Percentiles rank a stretch among this genome's conserved stretches.
Evolutionary conservation across 2,329 filamentous ascomycete genomes (phyloP).

Genomic region (Monosporascus sp.): DNA sequence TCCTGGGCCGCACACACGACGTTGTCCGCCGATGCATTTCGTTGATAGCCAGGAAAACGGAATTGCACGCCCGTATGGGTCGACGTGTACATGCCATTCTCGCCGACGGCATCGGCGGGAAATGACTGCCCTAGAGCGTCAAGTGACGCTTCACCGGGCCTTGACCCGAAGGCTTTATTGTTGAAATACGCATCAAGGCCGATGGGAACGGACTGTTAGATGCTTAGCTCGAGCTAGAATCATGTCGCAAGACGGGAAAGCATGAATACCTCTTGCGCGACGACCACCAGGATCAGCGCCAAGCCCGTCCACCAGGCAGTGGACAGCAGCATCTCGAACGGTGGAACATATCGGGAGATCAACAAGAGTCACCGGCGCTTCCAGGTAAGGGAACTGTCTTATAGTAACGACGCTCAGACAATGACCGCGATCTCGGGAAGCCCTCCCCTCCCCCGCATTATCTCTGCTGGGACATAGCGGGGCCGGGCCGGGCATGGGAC

Average conservation of each 20-base stretch:
- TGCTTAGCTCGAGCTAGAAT: neutral
- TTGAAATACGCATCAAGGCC: constrained; percentile 35
- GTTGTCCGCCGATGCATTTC: constrained; percentile 30
- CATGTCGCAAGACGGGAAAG: neutral
- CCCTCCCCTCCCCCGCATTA: neutral
- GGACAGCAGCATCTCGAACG: neutral
- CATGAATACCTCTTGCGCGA: neutral
- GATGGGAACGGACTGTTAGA: constrained; percentile 22
- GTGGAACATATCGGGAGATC: neutral
- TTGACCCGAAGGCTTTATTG: constrained; percentile 41
- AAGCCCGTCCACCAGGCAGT: neutral
- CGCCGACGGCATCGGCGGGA: constrained; percentile 26
- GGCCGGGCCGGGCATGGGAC: neutral
- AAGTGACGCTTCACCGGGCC: constrained; percentile 41
- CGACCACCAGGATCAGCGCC: neutral
- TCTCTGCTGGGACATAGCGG: neutral
- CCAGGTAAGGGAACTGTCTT: neutral
- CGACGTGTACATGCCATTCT: constrained; percentile 32
- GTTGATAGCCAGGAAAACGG: constrained; percentile 35
- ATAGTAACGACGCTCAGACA: neutral
- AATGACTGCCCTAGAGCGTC: constrained; percentile 37
- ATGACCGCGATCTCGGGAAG: neutral
- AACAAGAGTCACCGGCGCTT: neutral
- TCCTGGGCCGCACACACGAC: constrained; percentile 36
- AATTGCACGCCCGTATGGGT: constrained; percentile 36